These are phyloP conservation scores for Clitopilus passeckerianus DNA, from an alignment of 768 basidiomycete species.

Conservation along the genomic window DNA sequence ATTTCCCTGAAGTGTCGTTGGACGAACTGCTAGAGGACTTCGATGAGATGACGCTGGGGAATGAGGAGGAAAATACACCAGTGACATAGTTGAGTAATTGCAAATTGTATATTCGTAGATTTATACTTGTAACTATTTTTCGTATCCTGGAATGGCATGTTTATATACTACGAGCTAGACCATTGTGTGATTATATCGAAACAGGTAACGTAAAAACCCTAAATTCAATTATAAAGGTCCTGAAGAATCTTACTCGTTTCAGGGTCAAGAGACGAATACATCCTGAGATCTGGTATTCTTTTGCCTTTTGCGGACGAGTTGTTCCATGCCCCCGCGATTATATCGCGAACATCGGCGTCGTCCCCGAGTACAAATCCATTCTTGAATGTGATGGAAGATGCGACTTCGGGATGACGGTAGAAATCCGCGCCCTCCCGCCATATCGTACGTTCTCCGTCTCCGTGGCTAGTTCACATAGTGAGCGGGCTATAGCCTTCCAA, in stretches of 20 bases:
- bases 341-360: not conserved
- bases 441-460: not conserved
- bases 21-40: constrained; percentile 90
- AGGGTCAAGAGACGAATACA: no score
- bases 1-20: constrained; percentile 85
- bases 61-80: constrained; percentile 7
- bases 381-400: not conserved
- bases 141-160: no score
- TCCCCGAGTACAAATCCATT: not conserved
- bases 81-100: constrained; percentile 5
- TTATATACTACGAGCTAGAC: no score
- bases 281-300: no score
- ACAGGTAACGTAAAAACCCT: no score
- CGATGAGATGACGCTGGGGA: constrained; percentile 81
- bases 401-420: not conserved
- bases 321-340: no score
- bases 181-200: no score
- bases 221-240: no score
- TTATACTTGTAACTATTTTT: no score
- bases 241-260: no score
- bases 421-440: not conserved
- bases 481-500: not conserved
- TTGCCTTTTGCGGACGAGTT: no score
- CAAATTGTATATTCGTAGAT: not conserved
- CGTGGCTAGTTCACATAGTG: not conserved